Percentiles rank a stretch among this genome's conserved stretches.
These are phyloP conservation scores for Debaryomyces maramus DNA, from an alignment of 805 yeast species.

Conservation along the genomic window DNA sequence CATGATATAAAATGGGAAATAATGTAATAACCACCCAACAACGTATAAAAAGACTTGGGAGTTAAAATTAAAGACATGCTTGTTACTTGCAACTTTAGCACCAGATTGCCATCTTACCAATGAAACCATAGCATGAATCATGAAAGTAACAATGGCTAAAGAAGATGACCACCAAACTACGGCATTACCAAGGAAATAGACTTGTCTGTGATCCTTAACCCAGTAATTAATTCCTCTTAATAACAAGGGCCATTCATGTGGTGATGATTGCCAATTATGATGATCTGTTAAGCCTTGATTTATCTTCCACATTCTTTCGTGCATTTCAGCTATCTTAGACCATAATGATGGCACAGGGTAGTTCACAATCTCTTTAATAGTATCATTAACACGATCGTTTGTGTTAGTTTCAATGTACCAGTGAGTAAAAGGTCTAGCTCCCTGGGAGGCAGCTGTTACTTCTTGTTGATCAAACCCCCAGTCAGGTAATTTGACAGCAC, in stretches of 20 bases:
- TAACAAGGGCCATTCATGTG: slow-evolving; percentile 73
- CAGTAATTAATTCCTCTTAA: slow-evolving; percentile 82
- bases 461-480: slow-evolving; percentile 88
- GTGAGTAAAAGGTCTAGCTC: slow-evolving; percentile 55
- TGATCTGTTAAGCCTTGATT: slow-evolving; percentile 67
- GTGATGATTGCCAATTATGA: slow-evolving; percentile 72
- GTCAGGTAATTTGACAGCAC: slow-evolving; percentile 69
- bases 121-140: slow-evolving; percentile 46
- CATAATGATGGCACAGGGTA: slow-evolving; percentile 56
- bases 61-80: slow-evolving; percentile 63
- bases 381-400: slow-evolving; percentile 45
- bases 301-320: slow-evolving; percentile 73
- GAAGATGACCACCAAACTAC: slow-evolving; percentile 75
- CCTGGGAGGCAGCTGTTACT: slow-evolving; percentile 76
- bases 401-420: slow-evolving; percentile 77
- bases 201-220: slow-evolving; percentile 58
- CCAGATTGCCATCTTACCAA: slow-evolving; percentile 64
- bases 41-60: slow-evolving; percentile 60
- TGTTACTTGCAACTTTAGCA: slow-evolving; percentile 41
- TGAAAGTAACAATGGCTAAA: slow-evolving; percentile 50
- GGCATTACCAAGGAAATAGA: slow-evolving; percentile 79
- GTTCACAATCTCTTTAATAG: slow-evolving; percentile 29
- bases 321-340: slow-evolving; percentile 64
- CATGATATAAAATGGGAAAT: slow-evolving; percentile 79
- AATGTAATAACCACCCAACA: slow-evolving; percentile 72